phyloP scores from a whole-genome alignment of 31 red algal species.

The Endocladia muricata region DNA sequence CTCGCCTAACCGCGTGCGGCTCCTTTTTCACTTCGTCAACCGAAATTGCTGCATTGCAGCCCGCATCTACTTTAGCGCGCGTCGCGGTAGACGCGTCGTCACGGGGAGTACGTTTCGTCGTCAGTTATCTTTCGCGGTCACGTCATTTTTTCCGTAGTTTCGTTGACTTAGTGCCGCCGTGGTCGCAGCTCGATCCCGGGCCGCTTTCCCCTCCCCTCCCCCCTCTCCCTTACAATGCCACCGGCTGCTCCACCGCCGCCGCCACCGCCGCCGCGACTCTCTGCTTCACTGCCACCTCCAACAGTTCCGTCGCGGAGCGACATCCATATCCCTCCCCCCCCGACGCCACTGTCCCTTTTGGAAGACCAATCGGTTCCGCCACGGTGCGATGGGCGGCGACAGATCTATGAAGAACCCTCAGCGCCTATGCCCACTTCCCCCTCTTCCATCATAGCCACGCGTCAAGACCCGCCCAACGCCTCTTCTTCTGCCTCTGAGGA shows the following conservation, averaged over 20 bases:
- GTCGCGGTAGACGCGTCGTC: too few relatives aligned
- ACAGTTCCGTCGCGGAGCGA: background rate
- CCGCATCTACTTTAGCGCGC: too few relatives aligned
- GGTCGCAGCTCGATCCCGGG: too few relatives aligned
- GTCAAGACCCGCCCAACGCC: background rate
- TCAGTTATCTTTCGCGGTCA: too few relatives aligned
- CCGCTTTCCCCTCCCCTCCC: background rate
- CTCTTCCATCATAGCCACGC: slow-evolving; percentile 15
- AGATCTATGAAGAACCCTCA: slow-evolving; percentile 13
- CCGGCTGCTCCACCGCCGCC: background rate
- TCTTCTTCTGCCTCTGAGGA: slow-evolving; percentile 18
- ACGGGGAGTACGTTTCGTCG: too few relatives aligned
- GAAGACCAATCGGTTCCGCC: background rate
- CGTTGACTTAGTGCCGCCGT: too few relatives aligned
- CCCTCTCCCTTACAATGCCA: too few relatives aligned
- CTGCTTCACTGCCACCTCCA: background rate
- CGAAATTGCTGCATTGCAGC: too few relatives aligned
- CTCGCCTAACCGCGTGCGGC: too few relatives aligned
- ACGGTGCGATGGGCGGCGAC: slow-evolving; percentile 1
- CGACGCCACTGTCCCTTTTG: background rate
- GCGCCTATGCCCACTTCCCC: slow-evolving; percentile 11
- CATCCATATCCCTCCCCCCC: background rate
- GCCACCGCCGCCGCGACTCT: background rate
- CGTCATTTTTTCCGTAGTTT: too few relatives aligned
- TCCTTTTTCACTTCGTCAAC: too few relatives aligned